Evolutionary conservation across 208 protist genomes (phyloP), one percentile per base, ranked within the genome.

Genomic region (Leishmania tropica): DNA sequence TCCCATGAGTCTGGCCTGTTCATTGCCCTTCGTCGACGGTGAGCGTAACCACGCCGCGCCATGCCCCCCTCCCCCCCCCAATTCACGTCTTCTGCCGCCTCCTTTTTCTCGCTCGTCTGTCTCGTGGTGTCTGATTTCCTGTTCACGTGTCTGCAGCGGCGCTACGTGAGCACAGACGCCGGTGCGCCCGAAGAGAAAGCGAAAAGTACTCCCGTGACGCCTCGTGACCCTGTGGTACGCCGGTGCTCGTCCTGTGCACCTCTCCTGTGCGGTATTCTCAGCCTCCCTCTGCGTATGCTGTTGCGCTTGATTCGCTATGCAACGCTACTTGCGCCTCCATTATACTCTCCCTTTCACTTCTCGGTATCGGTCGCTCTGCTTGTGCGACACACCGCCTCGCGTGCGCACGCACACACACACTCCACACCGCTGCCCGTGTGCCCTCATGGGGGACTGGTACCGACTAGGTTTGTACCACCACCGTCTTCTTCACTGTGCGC

Each of bases 1-100:
- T 48, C 81, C 31, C 28, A 53, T 13, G 71, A 81, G 42, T 28
- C 53, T 15, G 76, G 70, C 3, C 70, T 84, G 3, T 76, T 78
- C 42, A 40, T 81, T 53, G 75, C 81, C 8, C 31, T 74, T 5
- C 71, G 67, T 72, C 17, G 37, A n/a, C 15, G 67, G 67, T 72
- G 67, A 45, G n/a, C n/a, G 60, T 35, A 15, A 48, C 40, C 15
- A 48, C 24, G 40, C 15, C 47, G 3, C 5, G 31, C 65, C 35
- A 8, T 42, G n/a, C 15, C 35, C 40, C 1, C 15, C 35, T 21
- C 1, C 7, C 19, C 40, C 1, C 15, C 62, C 15, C 10, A 11
- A 15, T 40, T 21, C 62, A 5, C 15, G 28, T 37, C 62, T 13
- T 67, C 31, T 31, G 5, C 15, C 15, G 15, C 31, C 17, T 7